Conservation (phyloP, 2,329 filamentous ascomycete species). For the Cladophialophora immunda region DNA sequence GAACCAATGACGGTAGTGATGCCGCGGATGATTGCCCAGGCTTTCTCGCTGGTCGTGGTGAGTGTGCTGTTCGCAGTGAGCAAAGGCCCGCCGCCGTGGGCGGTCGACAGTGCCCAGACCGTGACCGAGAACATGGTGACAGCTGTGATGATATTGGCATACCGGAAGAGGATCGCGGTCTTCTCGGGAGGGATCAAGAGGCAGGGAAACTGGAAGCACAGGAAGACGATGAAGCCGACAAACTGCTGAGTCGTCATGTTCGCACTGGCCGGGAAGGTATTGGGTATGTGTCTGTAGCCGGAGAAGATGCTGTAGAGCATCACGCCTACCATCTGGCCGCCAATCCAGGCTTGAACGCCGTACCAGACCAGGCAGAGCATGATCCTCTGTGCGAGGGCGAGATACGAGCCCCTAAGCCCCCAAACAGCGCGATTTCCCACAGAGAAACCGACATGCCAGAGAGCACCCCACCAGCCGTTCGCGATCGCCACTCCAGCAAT, state of each 20-base stretch:
- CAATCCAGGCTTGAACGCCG: conserved; percentile 33
- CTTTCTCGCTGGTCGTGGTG: conserved; percentile 27
- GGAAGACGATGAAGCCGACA: conserved; percentile 26
- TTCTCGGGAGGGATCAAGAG: conserved; percentile 23
- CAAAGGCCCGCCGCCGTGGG: conserved; percentile 19
- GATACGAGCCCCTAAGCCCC: conserved; percentile 30
- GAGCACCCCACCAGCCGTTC: conserved; percentile 20
- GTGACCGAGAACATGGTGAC: conserved; percentile 25
- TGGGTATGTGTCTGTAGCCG: conserved; percentile 21
- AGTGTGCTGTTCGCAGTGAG: conserved; percentile 24
- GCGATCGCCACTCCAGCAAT: conserved; percentile 36
- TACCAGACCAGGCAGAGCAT: conserved; percentile 32
- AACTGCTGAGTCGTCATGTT: conserved; percentile 27
- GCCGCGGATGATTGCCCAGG: conserved; percentile 29
- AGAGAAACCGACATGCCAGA: conserved; percentile 43
- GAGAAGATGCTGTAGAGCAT: conserved; percentile 26
- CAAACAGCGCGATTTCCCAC: conserved; percentile 45
- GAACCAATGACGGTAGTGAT: conserved; percentile 31
- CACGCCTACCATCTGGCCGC: conserved; percentile 32
- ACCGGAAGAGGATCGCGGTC: conserved; percentile 23
- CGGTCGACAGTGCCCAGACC: conserved; percentile 20
- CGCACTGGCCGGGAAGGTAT: conserved; percentile 23
- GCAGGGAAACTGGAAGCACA: conserved; percentile 27
- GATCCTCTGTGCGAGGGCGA: conserved; percentile 29
- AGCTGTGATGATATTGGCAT: conserved; percentile 21